Percentiles rank a stretch among this genome's conserved stretches.
These are phyloP conservation scores for Ogataea kodamae DNA, from an alignment of 805 yeast genomes.

Conservation along the genomic window DNA sequence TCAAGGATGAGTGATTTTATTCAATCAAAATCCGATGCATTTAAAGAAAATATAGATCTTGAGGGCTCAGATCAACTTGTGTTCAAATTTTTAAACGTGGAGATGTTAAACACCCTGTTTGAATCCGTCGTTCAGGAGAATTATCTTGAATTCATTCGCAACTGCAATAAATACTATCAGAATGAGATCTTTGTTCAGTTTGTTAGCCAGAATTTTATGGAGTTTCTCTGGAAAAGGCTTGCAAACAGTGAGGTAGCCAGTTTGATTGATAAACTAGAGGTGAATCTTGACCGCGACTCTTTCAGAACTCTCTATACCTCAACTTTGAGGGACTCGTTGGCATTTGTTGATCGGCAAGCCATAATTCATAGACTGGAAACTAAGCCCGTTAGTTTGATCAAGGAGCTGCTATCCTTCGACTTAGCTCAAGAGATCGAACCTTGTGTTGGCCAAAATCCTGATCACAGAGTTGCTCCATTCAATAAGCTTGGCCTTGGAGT, in stretches of 20 bases:
- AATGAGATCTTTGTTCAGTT: slow-evolving; percentile 21
- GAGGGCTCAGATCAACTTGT: slow-evolving; percentile 16
- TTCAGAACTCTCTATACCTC: slow-evolving; percentile 9
- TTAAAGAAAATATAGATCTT: slow-evolving; percentile 8
- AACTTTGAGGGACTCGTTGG: slow-evolving; percentile 12
- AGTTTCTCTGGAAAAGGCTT: slow-evolving; percentile 13
- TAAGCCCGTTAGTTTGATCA: slow-evolving; percentile 3
- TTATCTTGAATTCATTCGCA: slow-evolving; percentile 18
- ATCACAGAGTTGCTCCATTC: slow-evolving; percentile 16
- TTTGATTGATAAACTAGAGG: slow-evolving; percentile 23
- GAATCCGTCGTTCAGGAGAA: slow-evolving; percentile 20
- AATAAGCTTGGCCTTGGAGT: slow-evolving; percentile 25
- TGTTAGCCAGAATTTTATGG: slow-evolving; percentile 17
- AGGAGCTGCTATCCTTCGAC: slow-evolving; percentile 8
- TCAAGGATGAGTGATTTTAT: slow-evolving; percentile 21
- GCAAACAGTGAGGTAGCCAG: slow-evolving; percentile 1
- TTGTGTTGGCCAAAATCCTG: slow-evolving; percentile 10
- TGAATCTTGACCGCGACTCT: slow-evolving; percentile 17
- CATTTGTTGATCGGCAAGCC: neutral
- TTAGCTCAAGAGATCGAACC: slow-evolving; percentile 3
- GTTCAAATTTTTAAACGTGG: slow-evolving; percentile 34
- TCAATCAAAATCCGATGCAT: slow-evolving; percentile 15
- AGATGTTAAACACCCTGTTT: slow-evolving; percentile 35
- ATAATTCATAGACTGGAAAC: slow-evolving; percentile 7
- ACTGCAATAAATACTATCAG: slow-evolving; percentile 24